Evolutionary conservation across 23 red algal genomes (phyloP).

Genomic region (Gracilaria vermiculophylla): DNA sequence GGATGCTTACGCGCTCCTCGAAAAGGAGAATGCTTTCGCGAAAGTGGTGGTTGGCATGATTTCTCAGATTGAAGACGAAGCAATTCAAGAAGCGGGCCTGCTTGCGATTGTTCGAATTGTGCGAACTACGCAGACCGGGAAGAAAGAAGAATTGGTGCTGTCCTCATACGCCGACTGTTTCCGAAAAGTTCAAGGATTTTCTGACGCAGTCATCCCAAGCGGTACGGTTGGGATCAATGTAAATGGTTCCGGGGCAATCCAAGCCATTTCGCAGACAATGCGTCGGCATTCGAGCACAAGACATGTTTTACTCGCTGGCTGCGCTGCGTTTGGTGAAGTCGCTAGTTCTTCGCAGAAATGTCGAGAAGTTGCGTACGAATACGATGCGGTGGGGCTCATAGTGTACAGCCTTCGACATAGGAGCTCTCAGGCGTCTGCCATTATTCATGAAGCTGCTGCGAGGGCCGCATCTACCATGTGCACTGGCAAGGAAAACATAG

Average conservation of each 20-base stretch:
- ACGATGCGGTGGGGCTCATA: conserved; percentile 11
- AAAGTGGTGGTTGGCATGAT: conserved; percentile 55
- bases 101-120: conserved; percentile 46
- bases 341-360: not conserved
- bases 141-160: conserved; percentile 30
- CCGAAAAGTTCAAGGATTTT: conserved; percentile 20
- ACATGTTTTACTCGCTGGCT: conserved; percentile 40
- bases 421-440: conserved; percentile 19
- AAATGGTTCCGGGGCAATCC: conserved; percentile 23
- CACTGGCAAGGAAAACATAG: conserved; percentile 15
- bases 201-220: conserved; percentile 39
- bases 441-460: conserved; percentile 35
- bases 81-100: conserved; percentile 40
- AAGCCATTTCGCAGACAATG: conserved; percentile 41
- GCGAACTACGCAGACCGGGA: not conserved
- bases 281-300: conserved; percentile 6
- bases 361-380: conserved; percentile 9
- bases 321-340: conserved; percentile 32
- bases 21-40: conserved; percentile 29
- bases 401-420: conserved; percentile 32
- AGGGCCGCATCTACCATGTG: conserved; percentile 31
- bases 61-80: conserved; percentile 37
- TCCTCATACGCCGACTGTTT: conserved; percentile 41
- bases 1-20: conserved; percentile 22
- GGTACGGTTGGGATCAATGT: conserved; percentile 10